Evolutionary conservation across 2,329 filamentous ascomycete genomes (phyloP), one percentile per base, ranked within the genome.

Genomic region (Arthrinium puccinioides): DNA sequence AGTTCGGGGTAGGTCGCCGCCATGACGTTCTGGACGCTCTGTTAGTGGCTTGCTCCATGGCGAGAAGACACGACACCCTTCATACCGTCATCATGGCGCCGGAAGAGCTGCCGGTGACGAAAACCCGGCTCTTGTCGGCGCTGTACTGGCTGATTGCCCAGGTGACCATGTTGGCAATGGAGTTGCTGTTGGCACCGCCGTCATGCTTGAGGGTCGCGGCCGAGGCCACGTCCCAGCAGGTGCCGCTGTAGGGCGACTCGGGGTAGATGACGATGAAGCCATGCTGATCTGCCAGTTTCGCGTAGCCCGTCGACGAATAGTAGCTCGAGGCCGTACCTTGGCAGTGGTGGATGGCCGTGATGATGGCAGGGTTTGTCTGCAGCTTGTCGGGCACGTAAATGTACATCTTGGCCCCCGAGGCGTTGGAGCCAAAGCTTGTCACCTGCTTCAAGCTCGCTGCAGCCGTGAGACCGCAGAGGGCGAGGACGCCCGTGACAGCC

Each of bases 211-310:
- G 34, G 1, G 39, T 35, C 6, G 29, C 30, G 20, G 56, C 59
- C n/a, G 66, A 71, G 11, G 67, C 67, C 3, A 79, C 74, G 43
- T 81, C 76, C 73, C 74, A 80, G 60, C 75, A 80, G 19, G 56
- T 59, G 10, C 60, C 72, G n/a, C 53, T 54, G 46, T 72, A 67
- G 0, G 71, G 70, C 3, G 66, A 68, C 45, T 66, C 62, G 1
- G 74, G 73, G 54, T 74, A 80, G 50, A 80, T 72, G 42, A 73
- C 65, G 20, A 67, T 59, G 44, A 64, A 63, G 27, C 64, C 64
- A 41, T 66, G 52, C 34, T 57, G 48, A 44, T 66, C 60, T 9
- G 60, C 55, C 5, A 63, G 55, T 26, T 49, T 48, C 11, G 63
- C 64, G 50, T 76, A 79, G 0, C 68, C 69, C 1, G 65, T 68